A percentile compares a stretch with the other conserved stretches of the same genome.
phyloP scores from a whole-genome alignment of 352 stramenopile species.

The Blastocystis sp. region DNA sequence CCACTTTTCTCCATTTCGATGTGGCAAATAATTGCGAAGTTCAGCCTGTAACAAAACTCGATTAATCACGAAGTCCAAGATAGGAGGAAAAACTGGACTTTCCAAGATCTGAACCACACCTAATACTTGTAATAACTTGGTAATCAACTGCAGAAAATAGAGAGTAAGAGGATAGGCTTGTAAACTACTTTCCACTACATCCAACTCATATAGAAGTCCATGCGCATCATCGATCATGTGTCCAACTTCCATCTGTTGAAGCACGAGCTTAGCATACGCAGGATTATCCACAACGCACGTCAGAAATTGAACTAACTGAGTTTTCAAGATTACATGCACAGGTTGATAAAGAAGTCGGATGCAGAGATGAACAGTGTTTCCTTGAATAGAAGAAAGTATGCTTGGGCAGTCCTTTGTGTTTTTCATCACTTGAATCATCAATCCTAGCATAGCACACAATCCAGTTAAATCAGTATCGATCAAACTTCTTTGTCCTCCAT shows the following conservation, averaged over 20 bases:
- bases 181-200: not conserved
- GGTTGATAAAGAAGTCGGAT: conserved; percentile 19
- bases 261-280: not conserved
- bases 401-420: not conserved
- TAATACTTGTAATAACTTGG: not conserved
- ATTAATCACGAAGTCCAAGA: not conserved
- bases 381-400: conserved; percentile 6
- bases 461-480: conserved; percentile 33
- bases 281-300: not conserved
- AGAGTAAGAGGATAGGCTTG: conserved; percentile 31
- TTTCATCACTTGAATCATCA: not conserved
- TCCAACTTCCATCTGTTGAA: conserved; percentile 19
- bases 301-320: not conserved
- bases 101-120: not conserved
- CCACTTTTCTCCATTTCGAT: conserved; percentile 11
- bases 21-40: not conserved
- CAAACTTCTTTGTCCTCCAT: conserved; percentile 16
- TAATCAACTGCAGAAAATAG: not conserved
- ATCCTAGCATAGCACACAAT: conserved; percentile 11
- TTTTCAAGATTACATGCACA: conserved; percentile 27
- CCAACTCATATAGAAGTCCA: conserved; percentile 18
- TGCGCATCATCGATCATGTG: not conserved
- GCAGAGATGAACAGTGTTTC: conserved; percentile 18
- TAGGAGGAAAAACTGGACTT: not conserved
- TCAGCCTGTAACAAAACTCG: not conserved